Percentiles rank a stretch among this genome's conserved stretches.
Evolutionary conservation across 805 yeast genomes (phyloP).

Genomic region (Metschnikowia colocasiae): DNA sequence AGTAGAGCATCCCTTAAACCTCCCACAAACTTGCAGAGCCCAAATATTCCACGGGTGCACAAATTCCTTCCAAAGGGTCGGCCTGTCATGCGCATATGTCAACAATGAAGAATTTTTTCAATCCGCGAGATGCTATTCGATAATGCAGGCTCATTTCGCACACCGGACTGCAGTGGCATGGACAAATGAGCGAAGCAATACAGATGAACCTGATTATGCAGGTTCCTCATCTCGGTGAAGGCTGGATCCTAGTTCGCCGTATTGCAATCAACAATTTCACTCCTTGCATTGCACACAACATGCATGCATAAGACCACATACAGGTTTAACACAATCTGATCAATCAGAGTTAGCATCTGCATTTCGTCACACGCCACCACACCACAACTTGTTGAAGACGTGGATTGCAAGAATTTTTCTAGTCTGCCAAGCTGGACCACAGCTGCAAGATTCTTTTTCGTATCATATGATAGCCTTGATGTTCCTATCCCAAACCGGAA

Average conservation of each 20-base stretch:
- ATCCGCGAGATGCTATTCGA: conserved; percentile 7
- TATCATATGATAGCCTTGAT: not conserved
- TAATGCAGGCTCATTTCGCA: not conserved
- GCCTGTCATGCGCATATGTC: not conserved
- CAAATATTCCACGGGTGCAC: not conserved
- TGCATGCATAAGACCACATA: not conserved
- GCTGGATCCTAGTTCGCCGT: not conserved
- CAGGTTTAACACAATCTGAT: conserved; percentile 2
- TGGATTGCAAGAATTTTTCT: no score
- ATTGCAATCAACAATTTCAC: not conserved
- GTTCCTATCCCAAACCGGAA: not conserved
- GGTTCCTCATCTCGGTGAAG: not conserved
- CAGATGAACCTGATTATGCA: conserved; percentile 5
- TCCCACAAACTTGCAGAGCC: not conserved
- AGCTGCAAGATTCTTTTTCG: not conserved
- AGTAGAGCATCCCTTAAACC: not conserved
- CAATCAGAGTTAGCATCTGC: not conserved
- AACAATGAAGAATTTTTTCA: not conserved
- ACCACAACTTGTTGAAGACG: not conserved
- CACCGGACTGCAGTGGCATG: not conserved
- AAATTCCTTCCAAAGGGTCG: no score
- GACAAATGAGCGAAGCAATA: conserved; percentile 1
- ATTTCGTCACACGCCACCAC: not conserved
- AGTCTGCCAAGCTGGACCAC: not conserved
- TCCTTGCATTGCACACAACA: not conserved